These are phyloP conservation scores for Ogataea naganishii DNA, from an alignment of 805 yeast species.

Conservation along the genomic window DNA sequence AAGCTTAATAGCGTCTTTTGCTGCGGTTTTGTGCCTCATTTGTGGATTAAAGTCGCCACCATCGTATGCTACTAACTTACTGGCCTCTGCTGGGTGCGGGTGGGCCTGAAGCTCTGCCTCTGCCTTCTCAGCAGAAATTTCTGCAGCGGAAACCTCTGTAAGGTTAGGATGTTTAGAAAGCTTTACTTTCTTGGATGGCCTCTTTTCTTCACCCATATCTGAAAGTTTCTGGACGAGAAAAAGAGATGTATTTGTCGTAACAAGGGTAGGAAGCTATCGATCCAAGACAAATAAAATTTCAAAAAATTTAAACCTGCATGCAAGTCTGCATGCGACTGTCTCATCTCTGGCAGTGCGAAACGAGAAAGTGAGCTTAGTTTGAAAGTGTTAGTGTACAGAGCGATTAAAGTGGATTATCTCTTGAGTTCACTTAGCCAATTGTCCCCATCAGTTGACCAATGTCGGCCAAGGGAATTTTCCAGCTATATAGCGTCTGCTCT, in stretches of 20 bases:
- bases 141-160: conserved; percentile 49
- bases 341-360: no score
- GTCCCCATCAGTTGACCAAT: conserved; percentile 9
- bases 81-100: conserved; percentile 32
- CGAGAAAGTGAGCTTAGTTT: no score
- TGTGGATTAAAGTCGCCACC: conserved; percentile 54
- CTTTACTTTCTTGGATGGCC: conserved; percentile 42
- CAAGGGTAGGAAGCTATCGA: no score
- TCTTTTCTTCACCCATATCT: conserved; percentile 23
- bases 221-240: no score
- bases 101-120: conserved; percentile 43
- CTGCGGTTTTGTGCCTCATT: conserved; percentile 56
- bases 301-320: no score
- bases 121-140: conserved; percentile 58
- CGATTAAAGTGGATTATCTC: no score
- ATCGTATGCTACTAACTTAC: conserved; percentile 44
- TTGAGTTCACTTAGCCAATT: no score
- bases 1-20: conserved; percentile 47
- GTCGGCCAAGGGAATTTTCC: conserved; percentile 17
- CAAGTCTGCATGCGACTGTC: no score
- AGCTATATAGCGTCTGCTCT: conserved; percentile 14
- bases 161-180: no score
- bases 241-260: no score
- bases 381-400: no score
- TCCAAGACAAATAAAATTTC: no score